Conservation (phyloP, 306 rosid species). For the Quercus robur region DNA sequence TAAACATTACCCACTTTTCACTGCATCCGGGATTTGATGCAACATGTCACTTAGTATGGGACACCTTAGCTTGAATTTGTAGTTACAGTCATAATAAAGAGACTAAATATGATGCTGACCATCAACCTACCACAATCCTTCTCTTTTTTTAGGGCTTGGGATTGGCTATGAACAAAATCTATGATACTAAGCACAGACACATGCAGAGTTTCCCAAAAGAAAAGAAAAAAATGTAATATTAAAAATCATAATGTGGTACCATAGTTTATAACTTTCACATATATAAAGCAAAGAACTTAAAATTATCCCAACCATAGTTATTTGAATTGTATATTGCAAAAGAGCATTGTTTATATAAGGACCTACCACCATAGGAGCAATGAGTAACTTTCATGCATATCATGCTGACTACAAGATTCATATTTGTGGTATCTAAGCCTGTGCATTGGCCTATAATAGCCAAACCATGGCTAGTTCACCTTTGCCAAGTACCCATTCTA, state of each 20-base stretch:
- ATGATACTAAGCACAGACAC: too few relatives aligned
- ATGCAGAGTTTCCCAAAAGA: too few relatives aligned
- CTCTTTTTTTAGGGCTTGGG: too few relatives aligned
- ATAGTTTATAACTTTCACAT: neutral
- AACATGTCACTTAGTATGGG: too few relatives aligned
- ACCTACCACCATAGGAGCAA: neutral
- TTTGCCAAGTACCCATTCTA: neutral
- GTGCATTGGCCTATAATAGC: neutral
- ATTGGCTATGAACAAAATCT: too few relatives aligned
- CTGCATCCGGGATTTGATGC: too few relatives aligned
- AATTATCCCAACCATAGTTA: neutral
- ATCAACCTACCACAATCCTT: too few relatives aligned
- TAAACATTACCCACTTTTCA: too few relatives aligned
- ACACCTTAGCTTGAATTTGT: too few relatives aligned
- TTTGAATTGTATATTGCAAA: neutral
- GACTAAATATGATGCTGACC: too few relatives aligned
- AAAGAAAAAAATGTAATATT: neutral
- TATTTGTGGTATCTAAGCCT: neutral
- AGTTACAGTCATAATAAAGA: too few relatives aligned
- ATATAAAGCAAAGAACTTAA: neutral
- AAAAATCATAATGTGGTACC: neutral
- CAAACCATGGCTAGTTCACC: neutral
- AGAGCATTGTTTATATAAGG: neutral
- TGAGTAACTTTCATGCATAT: neutral
- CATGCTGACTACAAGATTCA: neutral